Evolutionary conservation across 1,139 yeast species (phyloP), one percentile per base, ranked within the genome.

Genomic region (Pneumocystis jirovecii): DNA sequence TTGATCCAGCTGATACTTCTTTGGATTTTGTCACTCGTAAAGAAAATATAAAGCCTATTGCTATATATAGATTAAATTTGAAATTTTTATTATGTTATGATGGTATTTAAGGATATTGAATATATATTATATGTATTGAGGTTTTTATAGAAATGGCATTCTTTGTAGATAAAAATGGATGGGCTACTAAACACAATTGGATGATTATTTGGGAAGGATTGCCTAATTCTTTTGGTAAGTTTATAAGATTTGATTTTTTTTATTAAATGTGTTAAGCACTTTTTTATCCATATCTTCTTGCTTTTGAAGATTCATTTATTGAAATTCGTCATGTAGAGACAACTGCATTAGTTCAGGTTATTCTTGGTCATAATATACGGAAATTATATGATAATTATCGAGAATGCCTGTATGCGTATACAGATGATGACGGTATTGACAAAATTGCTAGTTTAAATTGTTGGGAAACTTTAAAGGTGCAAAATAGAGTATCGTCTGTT

Each of bases 1-100:
- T 91, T 71, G 97, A 91, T 76, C 96, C 96, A 59, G 97, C 97
- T 0, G 98, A 93, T 74, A 95, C 97, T 0, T 89, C 97, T 42
- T 79, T 93, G 66, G 98, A 93, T 73, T 93, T 93, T 79, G 97
- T 95, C n/a, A 85, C 88, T 60, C 87, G 88, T 70, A 83, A 87
- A 68, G 96, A 89, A 75, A 83, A 84, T 7, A 82, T 93, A 67
- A 88, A 89, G 70, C 98, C 98, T 35, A 83, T 90, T 74, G 91
- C 96, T 3, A 90, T 93, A 68, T 95, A 91, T 75, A 82, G 96
- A 67, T 83, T 93, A 68, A 95, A 95, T 68, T 85, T 86, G 67
- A 95, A 91, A 77, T 91, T 93, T 74, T 77, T 93, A 72, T 81
- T 93, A 68, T 70, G 68, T 56, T 67, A 67, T 59, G 65, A 65